Base-by-base conservation (phyloP, 768 basidiomycete genomes). In the Boletus rex-veris region DNA sequence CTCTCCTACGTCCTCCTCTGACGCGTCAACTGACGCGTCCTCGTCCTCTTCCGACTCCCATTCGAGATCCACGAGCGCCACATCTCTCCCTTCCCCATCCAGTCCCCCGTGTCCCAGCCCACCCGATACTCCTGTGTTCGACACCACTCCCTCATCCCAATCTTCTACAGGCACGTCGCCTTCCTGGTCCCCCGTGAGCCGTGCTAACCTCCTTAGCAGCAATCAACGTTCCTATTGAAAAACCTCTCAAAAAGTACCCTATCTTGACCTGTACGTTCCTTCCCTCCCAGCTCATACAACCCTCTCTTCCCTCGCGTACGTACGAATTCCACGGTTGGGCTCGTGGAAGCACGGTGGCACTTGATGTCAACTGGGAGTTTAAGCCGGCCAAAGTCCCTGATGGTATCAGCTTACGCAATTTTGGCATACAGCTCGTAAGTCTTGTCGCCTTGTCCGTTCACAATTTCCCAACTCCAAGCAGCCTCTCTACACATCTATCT, bases 401-500 rank as follows among this genome's bases (percentile, higher is more conserved):
- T 59, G 90, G 90, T 16, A 90, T 91, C 53, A 87, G 84, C 55
- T 72, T 91, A 63, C 77, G 93, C 59, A 92, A 95, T 74, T 93
- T 95, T 68, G 89, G 90, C 28, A 88, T 92, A 54, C 93, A 95
- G 70, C 82, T 88, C 60, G 88, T 92, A 66, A 77, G 90, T 84
- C 12, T 30, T 21, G 10, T 55, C 49, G 3, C 35, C 41, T 48
- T 14, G 1, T 44, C 18, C 19, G 7, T 26, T 54, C 44, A 35
- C 31, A 28, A n/a, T 38, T 33, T 45, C 24, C 40, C 24, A 44
- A 67, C 54, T n/a, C 45, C 55, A 33, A 45, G 12, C 28, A 91
- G 90, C 83, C 89, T 41, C 88, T 94, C 53, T 92, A 90, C 61
- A 85, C 87, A 2, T 87, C 90, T 7, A 75, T 96, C n/a, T 92